A percentile compares a stretch with the other conserved stretches of the same genome.
phyloP scores from a whole-genome alignment of 164 flowering plant species.

The Aristolochia fimbriata region DNA sequence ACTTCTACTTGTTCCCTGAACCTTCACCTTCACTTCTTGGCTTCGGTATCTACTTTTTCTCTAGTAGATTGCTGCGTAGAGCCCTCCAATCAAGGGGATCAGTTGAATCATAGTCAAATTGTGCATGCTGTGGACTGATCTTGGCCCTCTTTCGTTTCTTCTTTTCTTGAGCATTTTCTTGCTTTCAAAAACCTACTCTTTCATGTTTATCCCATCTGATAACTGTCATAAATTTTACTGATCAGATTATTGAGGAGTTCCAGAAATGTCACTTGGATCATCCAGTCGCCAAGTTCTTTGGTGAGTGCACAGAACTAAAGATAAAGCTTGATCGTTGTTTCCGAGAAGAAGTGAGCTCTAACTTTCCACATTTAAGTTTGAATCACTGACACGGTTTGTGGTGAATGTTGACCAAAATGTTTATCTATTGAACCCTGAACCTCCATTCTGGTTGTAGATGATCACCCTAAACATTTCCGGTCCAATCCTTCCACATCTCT shows the following conservation, averaged over 20 bases:
- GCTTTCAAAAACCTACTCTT: background rate
- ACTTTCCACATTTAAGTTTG: background rate
- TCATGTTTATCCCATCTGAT: background rate
- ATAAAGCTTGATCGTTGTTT: conserved; percentile 88
- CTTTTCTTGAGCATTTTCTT: background rate
- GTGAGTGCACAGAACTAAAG: conserved; percentile 80
- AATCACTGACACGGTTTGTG: too few relatives aligned
- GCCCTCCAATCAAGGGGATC: background rate
- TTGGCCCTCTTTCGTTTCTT: background rate
- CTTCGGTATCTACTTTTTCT: background rate
- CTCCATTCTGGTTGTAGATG: too few relatives aligned
- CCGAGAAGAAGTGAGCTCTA: conserved; percentile 62
- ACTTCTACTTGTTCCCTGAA: too few relatives aligned
- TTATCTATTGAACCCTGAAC: too few relatives aligned
- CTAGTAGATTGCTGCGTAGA: background rate
- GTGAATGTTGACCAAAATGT: too few relatives aligned
- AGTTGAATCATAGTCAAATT: background rate
- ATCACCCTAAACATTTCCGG: too few relatives aligned
- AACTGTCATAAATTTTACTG: background rate
- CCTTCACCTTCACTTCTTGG: too few relatives aligned
- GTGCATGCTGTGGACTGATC: background rate
- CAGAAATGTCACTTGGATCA: conserved; percentile 87
- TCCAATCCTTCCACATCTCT: too few relatives aligned
- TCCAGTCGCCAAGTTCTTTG: conserved; percentile 75
- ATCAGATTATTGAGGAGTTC: conserved; percentile 79